Base-by-base conservation (phyloP, 352 stramenopile genomes). In the Pythium dissotocum region DNA sequence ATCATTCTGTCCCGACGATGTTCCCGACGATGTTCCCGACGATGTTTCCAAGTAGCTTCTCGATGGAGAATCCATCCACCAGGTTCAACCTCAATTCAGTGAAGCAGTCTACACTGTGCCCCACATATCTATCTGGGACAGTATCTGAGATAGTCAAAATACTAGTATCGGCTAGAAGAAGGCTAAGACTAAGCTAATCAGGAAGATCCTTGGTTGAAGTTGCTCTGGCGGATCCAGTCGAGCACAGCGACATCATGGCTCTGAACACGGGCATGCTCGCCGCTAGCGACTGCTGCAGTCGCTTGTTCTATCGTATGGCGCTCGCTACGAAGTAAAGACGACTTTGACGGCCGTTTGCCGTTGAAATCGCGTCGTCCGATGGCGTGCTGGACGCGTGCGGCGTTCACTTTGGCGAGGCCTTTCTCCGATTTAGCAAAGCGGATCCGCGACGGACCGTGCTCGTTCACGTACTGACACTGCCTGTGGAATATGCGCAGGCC, bases 401-500 rank as follows among this genome's bases (percentile, higher is more conserved):
- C 73, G 40, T 88, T 69, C 13, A 91, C 56, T 14, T 74, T 74
- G 35, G 67, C 65, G 58, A 85, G 73, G 4, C 75, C 81, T 0
- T 40, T 46, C 59, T 72, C 64, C 2, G 83, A 80, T 24, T 68
- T 79, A 10, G 79, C 73, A 53, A 83, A 59, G 35, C 80, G 81
- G 54, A 90, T 83, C 0, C 78, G 75, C 6, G 63, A 77, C 6
- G 70, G 60, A 0, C 76, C 73, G 42, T 76, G 61, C 14, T 70
- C 65, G 18, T 75, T 69, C 0, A 70, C 67, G n/a, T 71, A 48
- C 26, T 80, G 59, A 38, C 77, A 85, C 64, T 90, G 77, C 42
- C 78, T 80, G 30, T 77, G 71, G 60, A 89, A 82, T 48, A 88
- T 84, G 49, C 72, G 80, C 16, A 69, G 63, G 6, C 81, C 81